Conservation (phyloP, 2,329 filamentous ascomycete species). For the Lasiodiplodia theobromae region DNA sequence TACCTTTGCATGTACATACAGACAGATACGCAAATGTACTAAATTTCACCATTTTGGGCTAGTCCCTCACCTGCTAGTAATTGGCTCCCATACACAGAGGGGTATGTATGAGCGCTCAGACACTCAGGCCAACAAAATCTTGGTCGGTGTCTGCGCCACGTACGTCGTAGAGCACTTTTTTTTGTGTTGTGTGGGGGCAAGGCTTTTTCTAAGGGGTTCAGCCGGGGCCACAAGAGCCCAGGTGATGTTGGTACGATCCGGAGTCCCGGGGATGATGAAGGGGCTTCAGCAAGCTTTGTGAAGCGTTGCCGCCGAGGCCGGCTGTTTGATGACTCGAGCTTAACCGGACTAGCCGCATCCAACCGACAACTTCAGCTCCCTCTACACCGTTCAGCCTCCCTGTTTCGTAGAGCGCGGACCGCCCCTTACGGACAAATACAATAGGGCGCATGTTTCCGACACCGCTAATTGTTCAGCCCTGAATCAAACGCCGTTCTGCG, state of each 20-base stretch:
- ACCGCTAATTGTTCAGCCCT: constrained; percentile 8
- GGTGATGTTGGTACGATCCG: constrained; percentile 6
- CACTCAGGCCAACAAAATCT: not conserved
- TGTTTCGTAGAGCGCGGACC: constrained; percentile 13
- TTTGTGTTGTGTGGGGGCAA: not conserved
- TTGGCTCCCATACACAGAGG: too few relatives aligned
- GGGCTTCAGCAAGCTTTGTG: constrained; percentile 24
- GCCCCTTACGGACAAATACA: constrained; percentile 9
- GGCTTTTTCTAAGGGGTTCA: not conserved
- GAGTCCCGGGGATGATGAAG: constrained; percentile 20
- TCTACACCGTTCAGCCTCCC: not conserved
- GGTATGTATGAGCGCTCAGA: not conserved
- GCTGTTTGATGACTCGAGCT: constrained; percentile 23
- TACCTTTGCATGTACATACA: too few relatives aligned
- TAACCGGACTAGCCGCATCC: constrained; percentile 9
- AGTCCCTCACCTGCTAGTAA: too few relatives aligned
- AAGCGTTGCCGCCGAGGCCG: constrained; percentile 27
- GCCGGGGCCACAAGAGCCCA: not conserved
- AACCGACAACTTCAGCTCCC: not conserved
- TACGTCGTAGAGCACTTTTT: not conserved
- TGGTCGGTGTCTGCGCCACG: not conserved
- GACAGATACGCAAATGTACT: too few relatives aligned
- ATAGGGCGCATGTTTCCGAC: not conserved
- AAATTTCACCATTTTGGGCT: too few relatives aligned
- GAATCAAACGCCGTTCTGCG: constrained; percentile 9